These are phyloP conservation scores for Heterobasidion occidentale DNA, from an alignment of 1,284 basidiomycete genomes.

Conservation along the genomic window DNA sequence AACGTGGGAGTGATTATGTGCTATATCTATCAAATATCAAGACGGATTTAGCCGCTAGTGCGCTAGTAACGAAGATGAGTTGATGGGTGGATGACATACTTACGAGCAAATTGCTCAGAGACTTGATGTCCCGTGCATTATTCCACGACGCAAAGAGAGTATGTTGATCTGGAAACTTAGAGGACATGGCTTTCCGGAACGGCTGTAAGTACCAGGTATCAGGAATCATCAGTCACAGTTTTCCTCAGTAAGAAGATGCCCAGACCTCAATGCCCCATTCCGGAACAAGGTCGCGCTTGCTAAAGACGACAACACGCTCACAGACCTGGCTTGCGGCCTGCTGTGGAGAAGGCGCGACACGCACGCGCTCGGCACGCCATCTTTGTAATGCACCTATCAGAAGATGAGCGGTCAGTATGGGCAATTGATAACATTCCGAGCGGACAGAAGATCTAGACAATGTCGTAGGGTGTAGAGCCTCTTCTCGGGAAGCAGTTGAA, in stretches of 20 bases:
- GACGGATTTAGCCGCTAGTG: background rate
- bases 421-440: background rate
- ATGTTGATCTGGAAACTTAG: conserved; percentile 59
- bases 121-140: conserved; percentile 52
- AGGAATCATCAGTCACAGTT: no score
- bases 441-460: no score
- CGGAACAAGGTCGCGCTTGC: conserved; percentile 89
- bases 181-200: conserved; percentile 59
- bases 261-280: conserved; percentile 77
- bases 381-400: conserved; percentile 10
- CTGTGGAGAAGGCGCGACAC: conserved; percentile 6
- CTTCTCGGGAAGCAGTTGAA: no score
- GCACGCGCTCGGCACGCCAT: conserved; percentile 13
- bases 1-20: conserved; percentile 55
- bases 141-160: conserved; percentile 68
- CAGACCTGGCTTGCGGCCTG: conserved; percentile 34
- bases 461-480: no score
- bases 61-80: background rate
- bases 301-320: conserved; percentile 87
- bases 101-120: conserved; percentile 58
- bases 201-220: conserved; percentile 34
- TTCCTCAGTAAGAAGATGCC: background rate
- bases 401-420: background rate
- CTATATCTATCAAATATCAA: conserved; percentile 43
- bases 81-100: conserved; percentile 40